A percentile compares a stretch with the other conserved stretches of the same genome.
These are phyloP conservation scores for Penicillium malachiteum DNA, from an alignment of 495 filamentous ascomycete genomes.

Conservation along the genomic window DNA sequence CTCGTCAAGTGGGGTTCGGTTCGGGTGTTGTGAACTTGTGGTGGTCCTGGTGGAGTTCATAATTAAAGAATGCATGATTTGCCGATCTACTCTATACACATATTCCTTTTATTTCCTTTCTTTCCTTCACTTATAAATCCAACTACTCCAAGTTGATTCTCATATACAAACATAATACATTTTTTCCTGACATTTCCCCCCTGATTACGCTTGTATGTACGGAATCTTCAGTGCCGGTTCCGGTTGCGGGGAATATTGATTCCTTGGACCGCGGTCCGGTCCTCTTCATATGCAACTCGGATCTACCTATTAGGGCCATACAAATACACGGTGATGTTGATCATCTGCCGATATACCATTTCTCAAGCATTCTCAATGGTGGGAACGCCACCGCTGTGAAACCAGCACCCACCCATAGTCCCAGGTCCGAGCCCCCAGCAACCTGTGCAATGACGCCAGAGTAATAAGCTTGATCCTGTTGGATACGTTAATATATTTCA, in stretches of 20 bases:
- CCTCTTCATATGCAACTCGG: constrained; percentile 1
- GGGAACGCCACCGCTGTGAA: constrained; percentile 46
- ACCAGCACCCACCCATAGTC: constrained; percentile 42
- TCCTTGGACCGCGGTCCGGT: background rate
- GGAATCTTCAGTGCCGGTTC: background rate
- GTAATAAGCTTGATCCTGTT: constrained; percentile 48
- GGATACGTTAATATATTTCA: background rate
- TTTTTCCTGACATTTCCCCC: too few species aligned
- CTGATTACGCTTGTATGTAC: background rate
- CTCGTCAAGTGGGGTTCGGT: too few species aligned
- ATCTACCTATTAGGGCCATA: background rate
- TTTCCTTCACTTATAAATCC: too few species aligned
- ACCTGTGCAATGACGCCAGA: constrained; percentile 45
- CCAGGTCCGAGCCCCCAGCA: constrained; percentile 38
- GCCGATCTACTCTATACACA: too few species aligned
- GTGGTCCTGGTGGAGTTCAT: too few species aligned
- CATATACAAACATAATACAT: too few species aligned
- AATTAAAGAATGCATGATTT: too few species aligned
- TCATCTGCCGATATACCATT: constrained; percentile 37
- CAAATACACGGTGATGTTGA: background rate
- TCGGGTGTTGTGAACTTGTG: too few species aligned
- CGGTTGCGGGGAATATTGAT: background rate
- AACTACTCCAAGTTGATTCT: too few species aligned
- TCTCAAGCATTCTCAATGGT: constrained; percentile 41
- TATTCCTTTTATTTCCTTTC: too few species aligned